Conservation (phyloP, 2,329 filamentous ascomycete species). For the Pseudogymnoascus sp. region DNA sequence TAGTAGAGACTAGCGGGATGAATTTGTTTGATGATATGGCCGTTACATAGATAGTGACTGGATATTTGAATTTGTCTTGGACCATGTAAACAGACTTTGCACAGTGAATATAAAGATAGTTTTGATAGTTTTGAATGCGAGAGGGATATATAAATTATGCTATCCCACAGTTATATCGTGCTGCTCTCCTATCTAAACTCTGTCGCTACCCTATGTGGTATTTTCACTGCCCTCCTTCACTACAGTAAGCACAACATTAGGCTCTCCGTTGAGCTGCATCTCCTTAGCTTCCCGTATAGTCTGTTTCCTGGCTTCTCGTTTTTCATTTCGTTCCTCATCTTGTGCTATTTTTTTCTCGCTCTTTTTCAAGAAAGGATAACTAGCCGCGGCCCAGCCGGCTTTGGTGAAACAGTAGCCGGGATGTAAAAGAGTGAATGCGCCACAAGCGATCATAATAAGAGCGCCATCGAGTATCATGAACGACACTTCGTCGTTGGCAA, state of each 20-base stretch:
- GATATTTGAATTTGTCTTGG: background rate
- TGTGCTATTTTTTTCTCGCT: background rate
- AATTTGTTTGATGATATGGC: background rate
- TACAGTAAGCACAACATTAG: background rate
- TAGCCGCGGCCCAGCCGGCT: background rate
- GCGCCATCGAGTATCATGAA: slow-evolving; percentile 38
- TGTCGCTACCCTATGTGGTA: background rate
- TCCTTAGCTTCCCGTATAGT: background rate
- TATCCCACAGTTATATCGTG: background rate
- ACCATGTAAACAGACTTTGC: background rate
- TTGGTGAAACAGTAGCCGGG: background rate
- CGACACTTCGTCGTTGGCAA: slow-evolving; percentile 36
- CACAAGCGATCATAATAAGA: slow-evolving; percentile 31
- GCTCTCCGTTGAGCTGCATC: background rate
- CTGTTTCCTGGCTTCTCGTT: background rate
- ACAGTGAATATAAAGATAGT: background rate
- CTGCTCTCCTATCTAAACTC: background rate
- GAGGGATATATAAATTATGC: background rate
- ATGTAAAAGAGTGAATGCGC: background rate
- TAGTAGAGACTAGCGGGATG: background rate
- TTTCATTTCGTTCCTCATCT: background rate
- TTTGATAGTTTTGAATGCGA: background rate
- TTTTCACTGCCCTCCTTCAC: background rate
- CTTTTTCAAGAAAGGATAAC: background rate
- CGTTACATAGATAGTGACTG: background rate